Evolutionary conservation across 2,329 filamentous ascomycete genomes (phyloP), one percentile per base, ranked within the genome.

Genomic region (Fusarium hainanense): DNA sequence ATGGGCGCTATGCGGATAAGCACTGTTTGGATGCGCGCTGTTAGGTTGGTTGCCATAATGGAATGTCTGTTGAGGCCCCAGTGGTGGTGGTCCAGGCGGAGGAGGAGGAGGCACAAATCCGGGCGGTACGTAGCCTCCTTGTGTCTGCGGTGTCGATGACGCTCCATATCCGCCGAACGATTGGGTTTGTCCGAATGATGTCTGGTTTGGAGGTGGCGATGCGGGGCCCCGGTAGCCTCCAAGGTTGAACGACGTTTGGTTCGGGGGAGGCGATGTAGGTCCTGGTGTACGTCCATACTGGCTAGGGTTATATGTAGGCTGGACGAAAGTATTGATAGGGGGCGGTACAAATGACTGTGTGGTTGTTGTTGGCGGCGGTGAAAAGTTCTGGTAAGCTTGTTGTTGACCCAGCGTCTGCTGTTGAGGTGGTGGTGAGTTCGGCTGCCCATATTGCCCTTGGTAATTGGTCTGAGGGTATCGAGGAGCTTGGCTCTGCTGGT

Each of bases 41-140:
- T 58, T 70, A 20, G 65, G 59, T 49, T 80, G 78, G 28, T 76
- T 76, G 9, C 81, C 79, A 68, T 88, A 87, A 68, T 89, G 85
- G 28, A 88, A 85, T 12, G 87, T 90, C 77, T 90, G 88, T 75
- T 90, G 88, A 32, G 87, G 87, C 6, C 87, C 87, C 70, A 90
- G 75, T 3, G 88, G 88, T 10, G 88, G 88, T 6, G 88, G 88
- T 0, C 87, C 88, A 1, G 88, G 89, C 3, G 88, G 88, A 3
- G 88, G 89, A 9, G 89, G 88, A 5, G 89, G 89, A 7, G 87
- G 88, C 40, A 90, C 85, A 66, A 89, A 89, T 6, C 88, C 87
- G 0, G 82, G 81, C 16, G 87, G 86, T 30, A 87, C 82, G 56
- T 85, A 86, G 25, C 79, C 78, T 37, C 78, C 76, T 66, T 81